These are phyloP conservation scores for Ashbya aceris DNA, from an alignment of 1,139 yeast species.

Conservation along the genomic window DNA sequence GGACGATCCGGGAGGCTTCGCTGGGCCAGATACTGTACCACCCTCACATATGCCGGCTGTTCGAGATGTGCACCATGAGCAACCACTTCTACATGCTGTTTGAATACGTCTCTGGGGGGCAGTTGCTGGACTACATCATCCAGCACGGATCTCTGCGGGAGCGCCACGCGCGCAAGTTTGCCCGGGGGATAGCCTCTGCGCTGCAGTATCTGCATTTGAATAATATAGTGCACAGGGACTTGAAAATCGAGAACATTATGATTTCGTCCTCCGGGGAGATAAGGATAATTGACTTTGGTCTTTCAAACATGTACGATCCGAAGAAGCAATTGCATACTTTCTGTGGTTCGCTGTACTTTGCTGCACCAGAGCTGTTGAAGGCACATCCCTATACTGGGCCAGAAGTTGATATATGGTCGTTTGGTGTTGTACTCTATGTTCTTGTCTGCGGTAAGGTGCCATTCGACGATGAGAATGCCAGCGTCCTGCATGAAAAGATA, in stretches of 20 bases:
- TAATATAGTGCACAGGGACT: conserved; percentile 92
- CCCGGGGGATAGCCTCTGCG: conserved; percentile 94
- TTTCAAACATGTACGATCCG: conserved; percentile 76
- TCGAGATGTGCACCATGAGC: conserved; percentile 94
- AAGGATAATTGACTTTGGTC: conserved; percentile 91
- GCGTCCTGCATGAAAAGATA: conserved; percentile 87
- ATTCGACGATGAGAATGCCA: conserved; percentile 90
- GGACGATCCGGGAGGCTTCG: conserved; percentile 93
- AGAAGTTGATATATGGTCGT: conserved; percentile 97
- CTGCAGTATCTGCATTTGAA: conserved; percentile 87
- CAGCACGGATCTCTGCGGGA: conserved; percentile 94
- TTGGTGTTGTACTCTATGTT: conserved; percentile 92
- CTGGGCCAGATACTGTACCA: conserved; percentile 83
- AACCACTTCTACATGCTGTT: conserved; percentile 95
- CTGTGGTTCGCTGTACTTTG: conserved; percentile 96
- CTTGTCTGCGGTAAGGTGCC: conserved; percentile 97
- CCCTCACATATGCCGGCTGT: conserved; percentile 83
- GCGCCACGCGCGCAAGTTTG: conserved; percentile 87
- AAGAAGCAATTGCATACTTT: conserved; percentile 74
- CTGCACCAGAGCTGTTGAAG: conserved; percentile 91
- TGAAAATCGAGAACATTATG: conserved; percentile 93
- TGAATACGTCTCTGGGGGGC: conserved; percentile 97
- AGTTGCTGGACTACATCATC: conserved; percentile 93
- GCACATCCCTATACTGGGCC: conserved; percentile 95
- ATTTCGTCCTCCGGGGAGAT: conserved; percentile 90